Conservation (phyloP, 805 yeast genomes). For the Yamadazyma philogaea region DNA sequence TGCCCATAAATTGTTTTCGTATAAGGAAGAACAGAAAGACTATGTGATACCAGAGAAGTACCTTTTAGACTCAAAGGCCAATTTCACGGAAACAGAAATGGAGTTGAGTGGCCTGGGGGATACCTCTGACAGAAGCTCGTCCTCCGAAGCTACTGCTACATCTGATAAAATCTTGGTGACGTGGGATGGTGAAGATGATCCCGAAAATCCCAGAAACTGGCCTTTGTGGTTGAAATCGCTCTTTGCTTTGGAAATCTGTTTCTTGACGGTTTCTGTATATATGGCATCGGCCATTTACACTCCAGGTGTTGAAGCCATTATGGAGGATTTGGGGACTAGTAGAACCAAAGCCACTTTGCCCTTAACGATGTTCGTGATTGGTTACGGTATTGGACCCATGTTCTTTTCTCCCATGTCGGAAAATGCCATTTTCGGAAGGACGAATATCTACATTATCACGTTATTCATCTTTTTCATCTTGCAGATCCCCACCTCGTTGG, state of each 20-base stretch:
- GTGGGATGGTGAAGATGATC: slow-evolving; percentile 48
- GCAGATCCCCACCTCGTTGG: slow-evolving; percentile 58
- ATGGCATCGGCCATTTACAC: slow-evolving; percentile 57
- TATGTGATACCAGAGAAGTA: slow-evolving; percentile 21
- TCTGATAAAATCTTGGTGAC: slow-evolving; percentile 1
- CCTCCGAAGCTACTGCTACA: neutral
- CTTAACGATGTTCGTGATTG: slow-evolving; percentile 54
- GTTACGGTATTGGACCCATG: slow-evolving; percentile 64
- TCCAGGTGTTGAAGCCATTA: slow-evolving; percentile 47
- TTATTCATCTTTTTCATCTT: slow-evolving; percentile 48
- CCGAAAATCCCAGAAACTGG: slow-evolving; percentile 61
- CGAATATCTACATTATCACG: slow-evolving; percentile 46
- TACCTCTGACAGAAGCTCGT: neutral
- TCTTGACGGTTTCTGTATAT: slow-evolving; percentile 41
- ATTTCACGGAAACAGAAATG: neutral
- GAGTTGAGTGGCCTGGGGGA: neutral
- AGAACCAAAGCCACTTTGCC: slow-evolving; percentile 48
- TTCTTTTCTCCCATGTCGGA: slow-evolving; percentile 60
- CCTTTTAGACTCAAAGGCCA: slow-evolving; percentile 6
- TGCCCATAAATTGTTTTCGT: slow-evolving; percentile 1
- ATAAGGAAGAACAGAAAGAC: slow-evolving; percentile 2
- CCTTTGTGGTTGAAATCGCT: slow-evolving; percentile 36
- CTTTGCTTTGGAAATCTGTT: slow-evolving; percentile 26
- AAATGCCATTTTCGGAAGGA: slow-evolving; percentile 52
- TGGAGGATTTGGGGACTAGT: slow-evolving; percentile 43